Percentiles rank a stretch among this genome's conserved stretches.
Conservation (phyloP, 805 yeast species). For the Candida michaelii region DNA sequence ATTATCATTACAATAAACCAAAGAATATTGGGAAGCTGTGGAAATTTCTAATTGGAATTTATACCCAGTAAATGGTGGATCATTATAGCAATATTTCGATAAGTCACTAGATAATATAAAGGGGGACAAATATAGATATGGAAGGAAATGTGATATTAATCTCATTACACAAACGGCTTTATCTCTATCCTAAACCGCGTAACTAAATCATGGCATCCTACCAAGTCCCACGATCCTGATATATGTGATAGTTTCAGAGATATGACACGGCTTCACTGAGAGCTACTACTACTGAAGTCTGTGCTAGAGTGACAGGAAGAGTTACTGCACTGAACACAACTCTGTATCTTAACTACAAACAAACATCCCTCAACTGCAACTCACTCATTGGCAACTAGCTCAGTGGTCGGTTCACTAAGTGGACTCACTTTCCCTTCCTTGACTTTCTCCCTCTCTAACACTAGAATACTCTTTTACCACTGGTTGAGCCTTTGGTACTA, state of each 20-base stretch:
- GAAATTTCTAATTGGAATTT: conserved; percentile 25
- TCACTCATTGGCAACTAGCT: no score
- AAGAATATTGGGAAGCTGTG: background rate
- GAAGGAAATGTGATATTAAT: background rate
- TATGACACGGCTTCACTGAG: no score
- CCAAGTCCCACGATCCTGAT: no score
- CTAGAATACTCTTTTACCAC: background rate
- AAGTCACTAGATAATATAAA: conserved; percentile 7
- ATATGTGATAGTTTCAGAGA: no score
- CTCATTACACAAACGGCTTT: background rate
- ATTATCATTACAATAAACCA: conserved; percentile 31
- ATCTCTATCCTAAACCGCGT: no score
- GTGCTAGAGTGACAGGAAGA: no score
- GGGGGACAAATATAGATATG: background rate
- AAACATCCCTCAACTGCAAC: background rate
- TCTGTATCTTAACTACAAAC: no score
- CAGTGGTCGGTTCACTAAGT: no score
- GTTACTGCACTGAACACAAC: no score
- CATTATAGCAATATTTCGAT: conserved; percentile 12
- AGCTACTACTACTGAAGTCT: no score
- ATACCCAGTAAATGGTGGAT: conserved; percentile 24
- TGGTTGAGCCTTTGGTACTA: background rate
- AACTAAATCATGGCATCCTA: no score
- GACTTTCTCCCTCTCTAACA: background rate
- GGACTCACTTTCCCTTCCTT: background rate